Evolutionary conservation across 441 rosid species (phyloP), one percentile per base, ranked within the genome.

Genomic region (Pelargonium citronellum): DNA sequence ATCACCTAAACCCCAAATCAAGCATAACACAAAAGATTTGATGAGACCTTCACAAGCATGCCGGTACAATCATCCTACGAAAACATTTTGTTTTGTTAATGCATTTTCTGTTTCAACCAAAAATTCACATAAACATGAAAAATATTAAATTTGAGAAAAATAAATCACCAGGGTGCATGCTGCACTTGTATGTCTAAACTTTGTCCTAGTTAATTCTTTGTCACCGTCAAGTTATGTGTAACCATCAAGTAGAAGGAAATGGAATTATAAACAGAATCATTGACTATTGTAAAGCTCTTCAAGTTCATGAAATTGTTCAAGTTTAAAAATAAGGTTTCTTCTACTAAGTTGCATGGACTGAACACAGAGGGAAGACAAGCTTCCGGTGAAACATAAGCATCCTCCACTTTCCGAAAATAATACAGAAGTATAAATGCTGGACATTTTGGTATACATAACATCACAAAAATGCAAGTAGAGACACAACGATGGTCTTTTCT

Each of bases 1-100:
- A 44, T 55, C 13, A 39, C 17, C 51, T 69, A 37, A 37, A 69
- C 22, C 71, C 2, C 41, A 24, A 12, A 24, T 30, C 24, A 69
- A 69, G 37, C 10, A 69, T 57, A 43, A 43, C 37, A 7, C 20
- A 57, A 57, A 17, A 17, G 7, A 51, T 6, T 17, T 17, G 27
- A 57, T 11, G 4, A 17, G 7, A 17, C 19, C 12, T 57, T 17
- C 30, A 27, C 47, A 17, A 27, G 61, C 37, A 15, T 68, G 11
- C 17, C 7, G 20, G 20, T 51, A 8, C 47, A 47, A 68, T 34
- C 58, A 37, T 68, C 43, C 71, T 46, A 16, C 47, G 49, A 57
- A 49, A 53, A 19, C 60, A 44, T 22, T 27, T 51, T 17, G 5
- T 13, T 13, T 1, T 51, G 7, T 7, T n/a, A 15, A 51, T 13